Conservation (phyloP, 1,284 basidiomycete genomes). For the Sphaerobolus stellatus region DNA sequence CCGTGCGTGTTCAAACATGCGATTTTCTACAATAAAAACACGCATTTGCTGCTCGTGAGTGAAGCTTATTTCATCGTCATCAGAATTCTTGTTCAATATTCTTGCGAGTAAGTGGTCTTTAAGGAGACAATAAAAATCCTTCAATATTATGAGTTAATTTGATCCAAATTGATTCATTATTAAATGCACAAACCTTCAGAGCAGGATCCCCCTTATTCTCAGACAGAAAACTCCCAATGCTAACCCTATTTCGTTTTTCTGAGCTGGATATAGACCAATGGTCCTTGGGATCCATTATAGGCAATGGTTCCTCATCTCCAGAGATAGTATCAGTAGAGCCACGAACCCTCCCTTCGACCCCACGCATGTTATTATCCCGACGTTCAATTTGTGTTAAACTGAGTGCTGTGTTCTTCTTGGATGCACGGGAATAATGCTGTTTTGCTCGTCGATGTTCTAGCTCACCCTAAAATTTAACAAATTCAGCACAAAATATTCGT, state of each 20-base stretch:
- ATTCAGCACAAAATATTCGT: constrained; percentile 19
- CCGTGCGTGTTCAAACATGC: constrained; percentile 25
- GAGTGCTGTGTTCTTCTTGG: constrained; percentile 25
- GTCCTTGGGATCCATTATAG: constrained; percentile 14
- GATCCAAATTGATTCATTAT: neutral
- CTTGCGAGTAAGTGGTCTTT: constrained; percentile 31
- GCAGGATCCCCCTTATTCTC: neutral
- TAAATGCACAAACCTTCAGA: neutral
- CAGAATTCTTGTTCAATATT: constrained; percentile 21
- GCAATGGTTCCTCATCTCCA: neutral
- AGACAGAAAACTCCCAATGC: neutral
- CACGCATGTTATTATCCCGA: constrained; percentile 9
- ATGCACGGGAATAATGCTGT: constrained; percentile 29
- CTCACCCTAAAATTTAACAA: constrained; percentile 30
- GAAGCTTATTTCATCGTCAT: constrained; percentile 29
- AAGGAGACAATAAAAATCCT: constrained; percentile 28
- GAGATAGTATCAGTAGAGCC: neutral
- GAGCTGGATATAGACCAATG: neutral
- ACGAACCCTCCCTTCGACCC: neutral
- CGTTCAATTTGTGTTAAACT: constrained; percentile 30
- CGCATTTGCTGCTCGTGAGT: constrained; percentile 10
- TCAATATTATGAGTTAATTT: constrained; percentile 14
- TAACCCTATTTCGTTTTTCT: neutral
- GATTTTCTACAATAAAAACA: neutral
- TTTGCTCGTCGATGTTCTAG: constrained; percentile 36